Evolutionary conservation across 129 eudicot species (phyloP).

Genomic region (Lactuca saligna): DNA sequence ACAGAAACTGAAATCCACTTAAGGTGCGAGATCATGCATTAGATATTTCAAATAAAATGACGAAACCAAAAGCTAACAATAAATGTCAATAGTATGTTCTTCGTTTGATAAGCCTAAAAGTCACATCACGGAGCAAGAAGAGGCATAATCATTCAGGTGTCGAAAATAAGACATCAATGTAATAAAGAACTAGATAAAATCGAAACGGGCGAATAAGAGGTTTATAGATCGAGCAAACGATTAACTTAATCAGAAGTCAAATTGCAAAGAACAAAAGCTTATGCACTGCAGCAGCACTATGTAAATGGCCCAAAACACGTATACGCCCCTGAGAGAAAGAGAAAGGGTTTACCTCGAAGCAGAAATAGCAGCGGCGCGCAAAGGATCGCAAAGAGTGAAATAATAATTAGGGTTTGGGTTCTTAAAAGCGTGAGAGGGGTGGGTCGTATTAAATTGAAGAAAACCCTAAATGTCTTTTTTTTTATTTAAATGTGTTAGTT

Average conservation of each 20-base stretch:
- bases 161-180: neutral
- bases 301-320: neutral
- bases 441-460: constrained; percentile 7
- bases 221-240: neutral
- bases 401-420: constrained; percentile 33
- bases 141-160: neutral
- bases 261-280: neutral
- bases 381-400: constrained; percentile 1
- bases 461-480: neutral
- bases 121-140: neutral
- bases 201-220: neutral
- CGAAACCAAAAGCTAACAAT: constrained; percentile 3
- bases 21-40: neutral
- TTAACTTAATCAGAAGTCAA: neutral
- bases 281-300: neutral
- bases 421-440: neutral
- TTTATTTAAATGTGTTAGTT: too few relatives aligned
- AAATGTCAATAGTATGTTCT: neutral
- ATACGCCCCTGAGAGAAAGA: neutral
- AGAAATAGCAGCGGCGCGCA: constrained; percentile 29
- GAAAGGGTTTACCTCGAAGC: constrained; percentile 26
- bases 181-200: neutral
- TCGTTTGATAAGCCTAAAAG: neutral
- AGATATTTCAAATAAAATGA: neutral
- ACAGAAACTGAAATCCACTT: neutral